Evolutionary conservation across 1,284 basidiomycete genomes (phyloP), one percentile per base, ranked within the genome.

Genomic region (Sporisorium iseilematis-ciliati): DNA sequence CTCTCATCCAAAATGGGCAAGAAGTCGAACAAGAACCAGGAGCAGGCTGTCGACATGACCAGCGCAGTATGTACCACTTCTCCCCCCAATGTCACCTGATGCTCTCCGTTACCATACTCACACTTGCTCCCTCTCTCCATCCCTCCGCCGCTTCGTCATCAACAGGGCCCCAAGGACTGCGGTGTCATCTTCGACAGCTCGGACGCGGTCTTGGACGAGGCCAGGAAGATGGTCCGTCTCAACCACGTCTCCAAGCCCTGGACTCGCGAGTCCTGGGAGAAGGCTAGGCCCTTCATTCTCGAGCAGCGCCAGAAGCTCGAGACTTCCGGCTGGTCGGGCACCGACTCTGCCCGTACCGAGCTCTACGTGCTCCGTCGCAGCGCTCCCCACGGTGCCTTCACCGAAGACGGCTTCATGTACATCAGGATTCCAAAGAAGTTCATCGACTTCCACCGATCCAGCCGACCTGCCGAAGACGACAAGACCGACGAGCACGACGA

Each of bases 271-370:
- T 77, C 81, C 55, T 82, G 79, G 79, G 81, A 82, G 69, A 75
- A 78, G 57, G 81, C 81, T 33, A 71, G 68, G 49, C 78, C 81
- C 51, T 82, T 79, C 74, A 68, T 82, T 55, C 80, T 82, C 67
- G 75, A 78, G 69, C 81, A 82, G 72, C 72, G 81, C 20, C 81
- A 82, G 66, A 82, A 82, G 76, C 73, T 82, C 63, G 81, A 82
- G 74, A 57, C 70, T 49, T 60, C 52, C 45, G 80, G 80, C 20
- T 82, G 81, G 81, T 45, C 72, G n/a, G 62, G 64, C 51, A 66
- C 68, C 49, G 78, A 81, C 48, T 65, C 64, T 21, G 66, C 67
- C 45, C 77, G 77, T 42, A 82, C 80, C 53, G 81, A 82, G 67
- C 62, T 82, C 41, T 82, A 75, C 49, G 80, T 80, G n/a, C 76